Percentiles rank a stretch among this genome's conserved stretches.
These are phyloP conservation scores for Gonium pectorale DNA, from an alignment of 139 green algal species.

Conservation along the genomic window DNA sequence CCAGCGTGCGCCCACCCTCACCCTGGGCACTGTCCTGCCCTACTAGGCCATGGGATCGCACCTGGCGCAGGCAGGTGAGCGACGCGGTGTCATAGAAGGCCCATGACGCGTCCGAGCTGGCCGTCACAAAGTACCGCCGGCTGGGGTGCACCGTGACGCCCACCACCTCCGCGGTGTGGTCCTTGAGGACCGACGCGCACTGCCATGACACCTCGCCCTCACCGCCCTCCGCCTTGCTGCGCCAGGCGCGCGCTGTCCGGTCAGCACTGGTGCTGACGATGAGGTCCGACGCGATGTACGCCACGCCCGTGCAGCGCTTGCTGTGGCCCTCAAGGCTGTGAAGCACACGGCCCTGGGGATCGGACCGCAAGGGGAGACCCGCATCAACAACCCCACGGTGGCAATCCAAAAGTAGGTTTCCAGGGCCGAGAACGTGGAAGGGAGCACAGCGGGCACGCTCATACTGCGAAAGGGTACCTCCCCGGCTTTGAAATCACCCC, in stretches of 20 bases:
- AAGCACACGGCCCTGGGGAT: slow-evolving; percentile 54
- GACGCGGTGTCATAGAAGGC: slow-evolving; percentile 85
- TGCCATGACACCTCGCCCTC: not conserved
- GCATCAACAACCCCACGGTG: no score
- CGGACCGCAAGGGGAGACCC: no score
- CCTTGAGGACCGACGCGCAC: slow-evolving; percentile 51
- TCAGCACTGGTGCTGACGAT: slow-evolving; percentile 86
- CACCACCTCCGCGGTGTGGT: slow-evolving; percentile 61
- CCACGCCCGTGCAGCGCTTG: slow-evolving; percentile 82
- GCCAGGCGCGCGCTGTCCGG: slow-evolving; percentile 86
- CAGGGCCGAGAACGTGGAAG: no score
- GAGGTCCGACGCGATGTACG: slow-evolving; percentile 54
- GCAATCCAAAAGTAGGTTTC: no score
- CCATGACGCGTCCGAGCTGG: slow-evolving; percentile 85
- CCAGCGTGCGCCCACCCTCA: no score
- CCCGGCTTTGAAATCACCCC: no score
- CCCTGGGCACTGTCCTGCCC: no score
- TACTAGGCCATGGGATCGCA: no score
- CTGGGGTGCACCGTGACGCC: slow-evolving; percentile 82
- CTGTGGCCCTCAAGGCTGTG: slow-evolving; percentile 81
- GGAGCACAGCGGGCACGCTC: no score
- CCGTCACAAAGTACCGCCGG: slow-evolving; percentile 88
- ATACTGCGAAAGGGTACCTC: no score
- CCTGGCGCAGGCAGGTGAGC: slow-evolving; percentile 79
- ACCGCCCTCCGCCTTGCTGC: slow-evolving; percentile 48